These are phyloP conservation scores for Hebeloma cylindrosporum DNA, from an alignment of 768 basidiomycete genomes.

Conservation along the genomic window DNA sequence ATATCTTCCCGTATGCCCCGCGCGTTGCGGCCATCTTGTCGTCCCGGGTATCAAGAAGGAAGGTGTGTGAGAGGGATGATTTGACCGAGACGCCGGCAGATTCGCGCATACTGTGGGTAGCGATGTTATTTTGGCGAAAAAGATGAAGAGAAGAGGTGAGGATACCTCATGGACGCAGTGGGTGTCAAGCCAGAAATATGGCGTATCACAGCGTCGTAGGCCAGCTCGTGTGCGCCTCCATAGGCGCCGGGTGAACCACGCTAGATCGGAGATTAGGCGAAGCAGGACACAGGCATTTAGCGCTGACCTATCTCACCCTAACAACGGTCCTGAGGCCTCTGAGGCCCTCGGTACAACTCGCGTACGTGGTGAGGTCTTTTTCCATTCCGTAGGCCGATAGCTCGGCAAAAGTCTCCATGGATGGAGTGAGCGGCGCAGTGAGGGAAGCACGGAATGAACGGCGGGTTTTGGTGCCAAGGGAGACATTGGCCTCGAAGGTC, in stretches of 20 bases:
- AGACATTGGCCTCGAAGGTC: conserved; percentile 76
- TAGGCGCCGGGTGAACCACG: conserved; percentile 34
- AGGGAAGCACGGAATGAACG: conserved; percentile 76
- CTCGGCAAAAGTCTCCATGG: conserved; percentile 69
- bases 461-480: conserved; percentile 85
- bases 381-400: conserved; percentile 72
- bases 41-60: conserved; percentile 73
- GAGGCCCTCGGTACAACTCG: conserved; percentile 65
- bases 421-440: conserved; percentile 56
- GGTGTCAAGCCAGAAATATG: conserved; percentile 72
- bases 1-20: conserved; percentile 63
- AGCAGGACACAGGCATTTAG: neutral
- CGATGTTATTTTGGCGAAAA: conserved; percentile 1
- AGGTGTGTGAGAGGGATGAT: conserved; percentile 80
- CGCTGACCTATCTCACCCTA: conserved; percentile 70
- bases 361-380: conserved; percentile 77
- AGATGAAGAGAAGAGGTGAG: conserved; percentile 1
- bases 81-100: conserved; percentile 80
- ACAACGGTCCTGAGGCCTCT: conserved; percentile 66
- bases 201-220: conserved; percentile 81
- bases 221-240: conserved; percentile 68
- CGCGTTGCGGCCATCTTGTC: conserved; percentile 60
- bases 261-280: conserved; percentile 24
- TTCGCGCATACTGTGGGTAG: conserved; percentile 66
- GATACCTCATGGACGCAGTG: conserved; percentile 79